Evolutionary conservation across 75 land plant species (phyloP), one percentile per base, ranked within the genome.

Genomic region (Cunninghamia lanceolata): DNA sequence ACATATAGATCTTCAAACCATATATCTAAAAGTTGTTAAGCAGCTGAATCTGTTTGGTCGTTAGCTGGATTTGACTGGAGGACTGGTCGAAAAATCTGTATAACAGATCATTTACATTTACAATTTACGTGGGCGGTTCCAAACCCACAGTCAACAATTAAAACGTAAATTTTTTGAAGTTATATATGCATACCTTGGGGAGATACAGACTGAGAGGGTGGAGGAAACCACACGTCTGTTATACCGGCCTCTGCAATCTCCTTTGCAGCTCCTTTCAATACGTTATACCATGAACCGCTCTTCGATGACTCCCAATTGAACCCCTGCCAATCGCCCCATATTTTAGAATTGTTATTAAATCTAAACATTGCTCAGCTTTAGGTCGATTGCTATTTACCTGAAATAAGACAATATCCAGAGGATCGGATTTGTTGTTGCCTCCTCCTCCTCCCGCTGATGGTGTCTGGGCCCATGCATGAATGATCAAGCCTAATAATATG

Each of bases 201-300:
- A 40, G 93, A 85, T 1, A 89, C 91, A 4, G 97, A 93, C 16
- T 95, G 94, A 36, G 92, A 89, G 19, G 95, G 71, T 32, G 97
- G 97, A 56, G 97, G 95, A 13, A 95, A 92, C 97, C 97, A 95
- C 8, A 94, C 93, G 82, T 93, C 93, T 15, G 97, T 95, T 46
- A 95, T 85, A 39, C 95, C 95, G 21, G 94, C 93, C 40, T 53
- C 84, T 38, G 93, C 91, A 15, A 95, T 59, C 8, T 91, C 95
- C 45, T 87, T 70, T 30, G 91, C 85, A 14, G 13, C 34, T 36
- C 71, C 82, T 54, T 54, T 89, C 17, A 95, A 85, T 1, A 84
- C 86, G 56, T 93, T 94, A 76, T 94, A 95, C 95, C 93, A 93
- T 53, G 95, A 90, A 53, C 88, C 40, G 21, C 85, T 87, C 83